Evolutionary conservation across 2,329 filamentous ascomycete species (phyloP).

Genomic region (Aspergillus proliferans): DNA sequence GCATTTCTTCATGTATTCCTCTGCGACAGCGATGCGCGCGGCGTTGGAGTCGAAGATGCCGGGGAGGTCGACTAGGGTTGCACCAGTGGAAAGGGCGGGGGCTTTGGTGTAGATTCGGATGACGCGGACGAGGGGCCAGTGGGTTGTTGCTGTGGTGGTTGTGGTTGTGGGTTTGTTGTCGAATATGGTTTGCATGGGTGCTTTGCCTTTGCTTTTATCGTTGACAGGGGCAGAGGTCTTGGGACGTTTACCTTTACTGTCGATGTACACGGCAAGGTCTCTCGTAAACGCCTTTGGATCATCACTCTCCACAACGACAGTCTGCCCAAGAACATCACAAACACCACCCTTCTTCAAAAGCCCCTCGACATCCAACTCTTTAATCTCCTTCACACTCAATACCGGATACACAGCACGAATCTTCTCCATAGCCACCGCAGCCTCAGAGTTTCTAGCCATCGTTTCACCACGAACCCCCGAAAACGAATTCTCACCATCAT

Average conservation of each 20-base stretch:
- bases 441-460: too few relatives aligned
- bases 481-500: constrained; percentile 34
- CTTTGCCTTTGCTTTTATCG: not conserved
- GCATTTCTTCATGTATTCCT: constrained; percentile 9
- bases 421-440: constrained; percentile 36
- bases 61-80: constrained; percentile 7
- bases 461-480: not conserved
- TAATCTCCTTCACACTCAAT: constrained; percentile 38
- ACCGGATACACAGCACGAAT: constrained; percentile 33
- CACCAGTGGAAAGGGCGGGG: constrained; percentile 6
- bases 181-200: not conserved
- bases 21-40: constrained; percentile 4
- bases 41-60: constrained; percentile 9
- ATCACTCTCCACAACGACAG: constrained; percentile 33
- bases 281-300: constrained; percentile 40
- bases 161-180: not conserved
- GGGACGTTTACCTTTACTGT: constrained; percentile 49
- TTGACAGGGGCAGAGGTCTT: constrained; percentile 12
- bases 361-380: constrained; percentile 28
- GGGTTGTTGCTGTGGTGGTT: not conserved
- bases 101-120: constrained; percentile 8
- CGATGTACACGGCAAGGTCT: constrained; percentile 46
- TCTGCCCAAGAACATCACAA: constrained; percentile 42
- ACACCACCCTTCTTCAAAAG: constrained; percentile 41
- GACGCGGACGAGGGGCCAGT: constrained; percentile 35